A percentile compares a stretch with the other conserved stretches of the same genome.
Evolutionary conservation across 768 basidiomycete genomes (phyloP).

Genomic region (Boletus eberwhitei): DNA sequence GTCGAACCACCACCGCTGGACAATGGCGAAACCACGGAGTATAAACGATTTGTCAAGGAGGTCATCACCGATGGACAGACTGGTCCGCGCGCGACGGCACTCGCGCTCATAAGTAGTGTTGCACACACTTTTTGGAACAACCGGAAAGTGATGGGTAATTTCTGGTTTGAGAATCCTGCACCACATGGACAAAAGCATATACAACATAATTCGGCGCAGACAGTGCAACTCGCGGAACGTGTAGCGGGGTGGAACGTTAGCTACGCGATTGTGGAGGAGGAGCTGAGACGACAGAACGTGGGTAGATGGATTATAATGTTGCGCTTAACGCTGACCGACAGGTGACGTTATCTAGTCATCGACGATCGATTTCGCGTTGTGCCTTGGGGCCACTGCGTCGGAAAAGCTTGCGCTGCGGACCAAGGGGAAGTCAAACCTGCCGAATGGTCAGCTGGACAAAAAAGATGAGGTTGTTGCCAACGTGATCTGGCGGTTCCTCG

Average conservation of each 20-base stretch:
- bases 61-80: conserved; percentile 94
- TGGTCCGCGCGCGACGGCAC: conserved; percentile 84
- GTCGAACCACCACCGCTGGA: conserved; percentile 86
- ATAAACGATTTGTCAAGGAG: conserved; percentile 92
- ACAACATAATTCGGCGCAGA: conserved; percentile 73
- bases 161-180: conserved; percentile 68
- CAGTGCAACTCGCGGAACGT: conserved; percentile 82
- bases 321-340: conserved; percentile 27
- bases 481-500: conserved; percentile 97
- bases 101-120: conserved; percentile 84
- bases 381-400: conserved; percentile 83
- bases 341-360: conserved; percentile 62
- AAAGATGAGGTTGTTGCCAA: conserved; percentile 99
- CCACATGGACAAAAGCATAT: conserved; percentile 54
- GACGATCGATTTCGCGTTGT: conserved; percentile 94
- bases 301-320: conserved; percentile 34
- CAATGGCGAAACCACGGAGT: conserved; percentile 94
- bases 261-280: conserved; percentile 84
- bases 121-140: conserved; percentile 78
- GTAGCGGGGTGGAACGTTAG: conserved; percentile 89
- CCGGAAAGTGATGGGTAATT: conserved; percentile 65
- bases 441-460: conserved; percentile 70
- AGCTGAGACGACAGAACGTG: conserved; percentile 94
- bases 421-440: conserved; percentile 54
- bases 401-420: conserved; percentile 83